phyloP scores from a whole-genome alignment of 23 red algal genomes.

The Gracilaria caudata region DNA sequence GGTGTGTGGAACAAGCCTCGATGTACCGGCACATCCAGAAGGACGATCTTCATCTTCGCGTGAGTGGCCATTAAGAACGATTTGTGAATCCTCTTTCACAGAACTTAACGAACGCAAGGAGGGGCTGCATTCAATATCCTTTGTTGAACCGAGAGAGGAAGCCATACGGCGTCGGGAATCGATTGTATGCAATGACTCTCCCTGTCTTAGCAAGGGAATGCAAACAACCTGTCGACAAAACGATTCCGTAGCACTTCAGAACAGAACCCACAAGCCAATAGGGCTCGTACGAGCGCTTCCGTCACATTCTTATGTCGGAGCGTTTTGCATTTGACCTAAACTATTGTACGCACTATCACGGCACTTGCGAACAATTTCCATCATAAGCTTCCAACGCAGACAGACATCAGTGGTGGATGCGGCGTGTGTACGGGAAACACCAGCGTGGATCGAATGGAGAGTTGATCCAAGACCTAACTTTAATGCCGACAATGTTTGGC shows the following conservation, averaged over 20 bases:
- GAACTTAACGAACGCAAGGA: not conserved
- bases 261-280: not conserved
- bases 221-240: not conserved
- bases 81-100: not conserved
- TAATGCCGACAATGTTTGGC: not conserved
- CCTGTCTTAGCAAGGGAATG: not conserved
- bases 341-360: not conserved
- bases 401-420: not conserved
- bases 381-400: not conserved
- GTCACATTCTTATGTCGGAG: not conserved
- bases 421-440: not conserved
- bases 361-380: not conserved
- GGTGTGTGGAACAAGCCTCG: not conserved
- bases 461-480: conserved; percentile 7
- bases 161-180: not conserved
- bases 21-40: not conserved
- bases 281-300: not conserved
- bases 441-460: not conserved
- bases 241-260: not conserved
- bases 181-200: not conserved
- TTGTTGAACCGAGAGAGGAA: not conserved
- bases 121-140: not conserved
- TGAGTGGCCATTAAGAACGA: not conserved
- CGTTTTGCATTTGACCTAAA: not conserved
- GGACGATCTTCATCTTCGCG: not conserved